Conservation (phyloP, 805 yeast genomes). For the Candida suzukii region DNA sequence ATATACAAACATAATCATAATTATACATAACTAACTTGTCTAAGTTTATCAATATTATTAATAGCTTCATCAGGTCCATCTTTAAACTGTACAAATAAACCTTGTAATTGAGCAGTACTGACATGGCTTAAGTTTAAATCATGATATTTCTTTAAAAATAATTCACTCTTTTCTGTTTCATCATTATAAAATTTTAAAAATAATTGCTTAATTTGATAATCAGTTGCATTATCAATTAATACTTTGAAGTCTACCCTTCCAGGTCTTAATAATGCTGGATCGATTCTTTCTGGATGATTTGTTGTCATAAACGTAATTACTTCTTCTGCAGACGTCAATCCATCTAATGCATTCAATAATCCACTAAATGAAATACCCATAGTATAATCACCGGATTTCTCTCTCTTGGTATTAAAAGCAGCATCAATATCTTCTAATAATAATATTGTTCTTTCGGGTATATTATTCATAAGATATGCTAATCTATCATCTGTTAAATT, state of each 20-base stretch:
- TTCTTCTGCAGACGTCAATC: conserved; percentile 96
- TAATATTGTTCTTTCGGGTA: conserved; percentile 82
- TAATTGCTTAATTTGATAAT: conserved; percentile 74
- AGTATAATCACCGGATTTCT: conserved; percentile 42
- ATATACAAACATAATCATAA: neutral
- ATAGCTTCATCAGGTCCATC: conserved; percentile 73
- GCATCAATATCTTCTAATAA: conserved; percentile 93
- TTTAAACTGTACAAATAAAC: conserved; percentile 88
- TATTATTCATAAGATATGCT: conserved; percentile 92
- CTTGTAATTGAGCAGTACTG: conserved; percentile 93
- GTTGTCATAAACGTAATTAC: conserved; percentile 97
- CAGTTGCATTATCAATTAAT: conserved; percentile 80
- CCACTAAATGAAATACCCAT: conserved; percentile 97
- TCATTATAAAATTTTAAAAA: conserved; percentile 78
- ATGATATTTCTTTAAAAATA: conserved; percentile 38
- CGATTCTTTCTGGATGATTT: conserved; percentile 90
- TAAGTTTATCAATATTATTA: conserved; percentile 47
- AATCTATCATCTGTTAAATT: conserved; percentile 91
- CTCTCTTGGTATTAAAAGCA: conserved; percentile 73
- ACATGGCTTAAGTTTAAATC: conserved; percentile 46
- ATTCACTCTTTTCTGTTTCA: conserved; percentile 45
- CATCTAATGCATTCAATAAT: conserved; percentile 86
- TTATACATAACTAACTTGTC: conserved; percentile 10
- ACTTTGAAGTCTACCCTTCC: conserved; percentile 89
- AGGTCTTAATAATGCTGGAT: conserved; percentile 89